These are phyloP conservation scores for Tricholomella constricta DNA, from an alignment of 768 basidiomycete species.

Conservation along the genomic window DNA sequence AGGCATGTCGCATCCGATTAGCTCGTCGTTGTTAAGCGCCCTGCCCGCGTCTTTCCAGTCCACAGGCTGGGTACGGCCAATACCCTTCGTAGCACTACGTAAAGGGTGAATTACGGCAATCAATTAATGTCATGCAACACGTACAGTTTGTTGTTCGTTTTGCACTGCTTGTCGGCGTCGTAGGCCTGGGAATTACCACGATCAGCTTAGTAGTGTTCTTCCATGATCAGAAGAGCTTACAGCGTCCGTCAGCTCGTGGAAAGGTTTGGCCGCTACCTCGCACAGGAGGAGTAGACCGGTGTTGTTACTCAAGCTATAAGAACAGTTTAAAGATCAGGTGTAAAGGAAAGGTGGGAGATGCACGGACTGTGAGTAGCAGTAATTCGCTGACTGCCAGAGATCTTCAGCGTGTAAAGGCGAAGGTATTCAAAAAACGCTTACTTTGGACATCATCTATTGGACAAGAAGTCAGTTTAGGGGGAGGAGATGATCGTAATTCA, in stretches of 20 bases:
- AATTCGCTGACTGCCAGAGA: slow-evolving; percentile 49
- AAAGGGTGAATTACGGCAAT: neutral
- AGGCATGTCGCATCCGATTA: slow-evolving; percentile 62
- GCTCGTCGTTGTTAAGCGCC: slow-evolving; percentile 47
- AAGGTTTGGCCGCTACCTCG: slow-evolving; percentile 60
- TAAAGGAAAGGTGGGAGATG: neutral
- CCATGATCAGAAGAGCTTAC: slow-evolving; percentile 20
- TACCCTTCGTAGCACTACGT: slow-evolving; percentile 53
- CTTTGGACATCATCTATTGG: slow-evolving; percentile 64
- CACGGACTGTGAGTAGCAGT: slow-evolving; percentile 52
- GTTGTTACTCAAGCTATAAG: slow-evolving; percentile 46
- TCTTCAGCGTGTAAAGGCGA: neutral
- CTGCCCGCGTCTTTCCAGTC: slow-evolving; percentile 63
- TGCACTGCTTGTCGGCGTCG: slow-evolving; percentile 51
- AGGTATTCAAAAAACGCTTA: slow-evolving; percentile 19
- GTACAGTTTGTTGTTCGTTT: slow-evolving; percentile 38
- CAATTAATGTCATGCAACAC: slow-evolving; percentile 17
- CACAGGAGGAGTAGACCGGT: slow-evolving; percentile 61
- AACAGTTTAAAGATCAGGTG: slow-evolving; percentile 5
- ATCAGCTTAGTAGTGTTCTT: neutral
- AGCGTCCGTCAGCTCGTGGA: slow-evolving; percentile 47
- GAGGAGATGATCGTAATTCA: neutral
- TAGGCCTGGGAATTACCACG: slow-evolving; percentile 35
- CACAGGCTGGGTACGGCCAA: slow-evolving; percentile 52
- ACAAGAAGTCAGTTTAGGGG: slow-evolving; percentile 2